Evolutionary conservation across 192 early-diverging fungal genomes (phyloP), one percentile per base, ranked within the genome.

Genomic region (Umbelopsis vinacea): DNA sequence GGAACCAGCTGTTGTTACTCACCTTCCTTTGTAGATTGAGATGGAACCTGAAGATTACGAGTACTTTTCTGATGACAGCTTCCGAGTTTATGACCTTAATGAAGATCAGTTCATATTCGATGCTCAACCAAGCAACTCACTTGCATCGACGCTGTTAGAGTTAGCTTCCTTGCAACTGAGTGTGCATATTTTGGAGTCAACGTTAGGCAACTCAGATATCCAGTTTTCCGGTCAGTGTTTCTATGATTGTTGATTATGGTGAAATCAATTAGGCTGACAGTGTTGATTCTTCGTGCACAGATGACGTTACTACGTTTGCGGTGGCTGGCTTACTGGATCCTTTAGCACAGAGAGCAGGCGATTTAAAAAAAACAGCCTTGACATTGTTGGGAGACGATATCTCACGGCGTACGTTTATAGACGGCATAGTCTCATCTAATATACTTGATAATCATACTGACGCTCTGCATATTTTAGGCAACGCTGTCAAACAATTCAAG

Each of bases 21-120:
- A 70, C 33, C 6, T 17, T 21, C 0, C 33, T 4, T 38, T 15
- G 21, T 71, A 79, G 77, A 50, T 74, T n/a, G 77, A 79, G 43
- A 79, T 79, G 77, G 50, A 70, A 45, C 21, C 73, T 15, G 73
- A 79, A 46, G 77, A 79, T 52, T 79, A 71, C 53, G 77, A 79
- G 45, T 71, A 70, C 33, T 74, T 79, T 53, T 79, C 77, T 15
- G 74, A 79, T 46, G 81, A 72, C 26, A 76, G 70, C 53, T 24
- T 76, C 47, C 70, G 70, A 67, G 81, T 69, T 2, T 79, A 74
- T 68, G 77, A 79, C 43, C 73, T 79, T 24, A 67, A 74, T 33
- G 77, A 79, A 69, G 77, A 79, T 33, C 52, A 70, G 10, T 79
- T 74, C 54, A 66, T 63, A 29, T 72, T 35, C 35, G 57, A 63